A percentile compares a stretch with the other conserved stretches of the same genome.
Evolutionary conservation across 1,139 yeast genomes (phyloP).

Genomic region (Candida neerlandica): DNA sequence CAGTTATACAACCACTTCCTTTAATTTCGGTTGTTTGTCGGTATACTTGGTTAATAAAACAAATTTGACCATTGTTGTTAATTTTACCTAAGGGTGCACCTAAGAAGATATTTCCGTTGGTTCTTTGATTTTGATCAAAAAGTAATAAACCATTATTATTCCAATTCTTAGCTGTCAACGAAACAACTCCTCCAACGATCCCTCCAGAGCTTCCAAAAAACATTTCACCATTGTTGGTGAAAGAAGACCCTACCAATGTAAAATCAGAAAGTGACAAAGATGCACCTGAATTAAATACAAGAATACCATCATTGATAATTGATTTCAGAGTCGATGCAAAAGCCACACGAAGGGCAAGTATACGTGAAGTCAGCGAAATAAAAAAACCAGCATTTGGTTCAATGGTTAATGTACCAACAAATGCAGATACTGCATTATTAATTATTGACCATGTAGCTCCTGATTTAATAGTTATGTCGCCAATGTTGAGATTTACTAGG

Average conservation of each 20-base stretch:
- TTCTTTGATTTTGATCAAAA: conserved; percentile 25
- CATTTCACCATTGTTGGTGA: conserved; percentile 31
- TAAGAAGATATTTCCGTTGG: conserved; percentile 21
- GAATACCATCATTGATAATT: conserved; percentile 24
- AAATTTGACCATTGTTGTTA: conserved; percentile 32
- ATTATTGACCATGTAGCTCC: conserved; percentile 38
- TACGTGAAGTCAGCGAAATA: conserved; percentile 6
- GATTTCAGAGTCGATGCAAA: conserved; percentile 17
- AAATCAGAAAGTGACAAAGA: conserved; percentile 23
- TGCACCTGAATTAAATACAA: conserved; percentile 24
- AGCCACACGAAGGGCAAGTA: conserved; percentile 16
- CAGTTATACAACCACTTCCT: conserved; percentile 34
- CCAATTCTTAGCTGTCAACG: conserved; percentile 26
- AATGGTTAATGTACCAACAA: conserved; percentile 25
- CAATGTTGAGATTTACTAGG: conserved; percentile 20
- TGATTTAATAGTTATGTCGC: conserved; percentile 23
- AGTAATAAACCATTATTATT: conserved; percentile 29
- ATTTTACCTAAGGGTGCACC: conserved; percentile 22
- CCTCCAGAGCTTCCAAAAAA: conserved; percentile 31
- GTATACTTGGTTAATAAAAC: conserved; percentile 27
- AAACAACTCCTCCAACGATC: conserved; percentile 15
- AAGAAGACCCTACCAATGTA: conserved; percentile 22
- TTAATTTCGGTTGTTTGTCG: conserved; percentile 26
- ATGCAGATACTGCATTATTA: conserved; percentile 27
- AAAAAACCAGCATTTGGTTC: conserved; percentile 27